phyloP scores from a whole-genome alignment of 2,329 filamentous ascomycete genomes.

The Claviceps pusilla region DNA sequence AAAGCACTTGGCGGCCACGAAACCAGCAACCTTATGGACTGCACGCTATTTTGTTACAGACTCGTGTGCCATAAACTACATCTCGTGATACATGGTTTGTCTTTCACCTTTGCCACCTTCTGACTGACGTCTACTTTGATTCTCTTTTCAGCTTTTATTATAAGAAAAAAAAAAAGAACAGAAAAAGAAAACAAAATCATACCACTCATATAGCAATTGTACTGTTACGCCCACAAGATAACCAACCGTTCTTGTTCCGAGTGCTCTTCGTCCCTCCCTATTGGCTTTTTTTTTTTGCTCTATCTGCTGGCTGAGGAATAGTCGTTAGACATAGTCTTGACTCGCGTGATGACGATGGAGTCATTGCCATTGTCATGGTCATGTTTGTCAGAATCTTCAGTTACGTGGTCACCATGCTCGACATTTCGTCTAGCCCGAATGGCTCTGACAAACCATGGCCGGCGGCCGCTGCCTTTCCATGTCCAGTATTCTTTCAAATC shows the following conservation, averaged over 20 bases:
- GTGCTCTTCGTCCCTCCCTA: background rate
- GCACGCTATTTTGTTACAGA: background rate
- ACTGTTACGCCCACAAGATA: background rate
- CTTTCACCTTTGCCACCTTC: background rate
- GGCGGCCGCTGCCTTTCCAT: slow-evolving; percentile 32
- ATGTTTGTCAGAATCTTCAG: background rate
- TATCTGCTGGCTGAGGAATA: slow-evolving; percentile 1
- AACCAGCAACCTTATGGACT: background rate
- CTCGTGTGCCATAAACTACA: background rate
- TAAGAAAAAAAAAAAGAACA: too few relatives aligned
- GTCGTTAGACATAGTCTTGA: slow-evolving; percentile 5
- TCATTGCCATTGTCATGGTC: slow-evolving; percentile 1
- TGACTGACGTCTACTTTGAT: background rate
- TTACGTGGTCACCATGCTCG: background rate
- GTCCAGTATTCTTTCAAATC: slow-evolving; percentile 42
- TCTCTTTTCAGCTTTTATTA: background rate
- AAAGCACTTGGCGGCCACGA: background rate
- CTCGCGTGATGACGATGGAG: background rate
- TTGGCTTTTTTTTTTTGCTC: background rate
- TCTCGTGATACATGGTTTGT: background rate
- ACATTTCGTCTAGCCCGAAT: slow-evolving; percentile 9
- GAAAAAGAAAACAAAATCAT: background rate
- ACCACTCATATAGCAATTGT: background rate
- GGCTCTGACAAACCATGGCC: slow-evolving; percentile 33
- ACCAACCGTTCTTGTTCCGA: background rate